Base-by-base conservation (phyloP, 441 rosid genomes). In the Hura crepitans region DNA sequence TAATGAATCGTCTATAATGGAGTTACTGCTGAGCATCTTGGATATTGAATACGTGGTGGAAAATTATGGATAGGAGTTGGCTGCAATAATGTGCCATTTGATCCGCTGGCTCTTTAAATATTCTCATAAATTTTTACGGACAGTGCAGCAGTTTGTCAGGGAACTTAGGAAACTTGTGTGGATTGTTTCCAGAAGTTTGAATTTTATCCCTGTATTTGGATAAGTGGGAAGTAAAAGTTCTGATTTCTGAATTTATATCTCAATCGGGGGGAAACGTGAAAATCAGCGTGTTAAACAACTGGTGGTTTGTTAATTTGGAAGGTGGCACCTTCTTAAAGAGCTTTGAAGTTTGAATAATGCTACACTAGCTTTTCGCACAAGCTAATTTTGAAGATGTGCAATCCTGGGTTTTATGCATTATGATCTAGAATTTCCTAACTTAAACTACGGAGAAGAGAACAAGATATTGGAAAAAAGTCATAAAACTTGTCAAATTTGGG, bases 41-140 rank as follows among this genome's bases (percentile, higher is more conserved):
- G 45, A 60, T 43, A 23, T 62, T 15, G 64, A 42, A 74, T 74
- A n/a, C 62, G 54, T 66, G 45, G 51, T 18, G 42, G 65, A 66
- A 49, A 3, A 46, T 70, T 39, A 39, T 37, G 69, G 58, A 50
- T 58, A 39, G 53, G 51, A 62, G n/a, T 17, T 5, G 8, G 20
- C 17, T 42, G 46, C 25, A 1, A 9, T 30, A n/a, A 4, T 58
- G 67, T 37, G 25, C 57, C 23, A 23, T 55, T 9, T 17, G 22
- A 30, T 7, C 20, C 17, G 39, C 8, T 17, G 23, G n/a, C 46
- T 12, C 22, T 0, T 57, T 25, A 11, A 33, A 2, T 56, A 20
- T 11, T 3, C 18, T 20, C 25, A 12, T 9, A 20, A 39, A 37
- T 15, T 35, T 18, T 37, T 46, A 31, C 33, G 43, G n/a, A 28